Conservation (phyloP, 805 yeast species). For the Kodamaea sagamina region DNA sequence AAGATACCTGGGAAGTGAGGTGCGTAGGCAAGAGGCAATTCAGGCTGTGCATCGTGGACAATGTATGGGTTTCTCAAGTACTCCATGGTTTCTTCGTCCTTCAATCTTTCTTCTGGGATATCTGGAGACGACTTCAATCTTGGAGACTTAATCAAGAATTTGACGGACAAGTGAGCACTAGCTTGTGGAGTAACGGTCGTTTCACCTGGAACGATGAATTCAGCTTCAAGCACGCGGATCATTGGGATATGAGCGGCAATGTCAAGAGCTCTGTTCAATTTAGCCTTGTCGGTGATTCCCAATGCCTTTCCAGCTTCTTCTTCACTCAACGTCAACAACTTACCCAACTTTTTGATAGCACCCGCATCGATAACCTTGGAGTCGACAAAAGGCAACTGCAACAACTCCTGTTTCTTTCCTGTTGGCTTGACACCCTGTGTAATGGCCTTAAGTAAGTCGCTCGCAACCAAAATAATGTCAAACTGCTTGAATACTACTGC, state of each 20-base stretch:
- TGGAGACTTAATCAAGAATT: slow-evolving; percentile 75
- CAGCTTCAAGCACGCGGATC: slow-evolving; percentile 65
- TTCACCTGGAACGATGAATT: slow-evolving; percentile 89
- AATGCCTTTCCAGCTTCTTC: slow-evolving; percentile 56
- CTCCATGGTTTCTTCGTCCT: slow-evolving; percentile 65
- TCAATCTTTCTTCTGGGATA: slow-evolving; percentile 40
- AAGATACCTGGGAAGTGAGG: slow-evolving; percentile 70
- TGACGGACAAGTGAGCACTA: slow-evolving; percentile 70
- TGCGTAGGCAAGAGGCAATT: slow-evolving; percentile 62
- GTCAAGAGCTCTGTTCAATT: slow-evolving; percentile 50
- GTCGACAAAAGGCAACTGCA: slow-evolving; percentile 80
- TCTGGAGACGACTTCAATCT: slow-evolving; percentile 59
- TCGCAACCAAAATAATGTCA: slow-evolving; percentile 59
- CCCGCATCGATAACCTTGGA: slow-evolving; percentile 43
- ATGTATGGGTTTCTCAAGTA: slow-evolving; percentile 70
- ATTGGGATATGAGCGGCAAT: slow-evolving; percentile 69
- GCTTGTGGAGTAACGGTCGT: slow-evolving; percentile 61
- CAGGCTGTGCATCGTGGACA: slow-evolving; percentile 67
- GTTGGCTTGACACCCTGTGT: slow-evolving; percentile 70
- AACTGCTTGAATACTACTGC: slow-evolving; percentile 76
- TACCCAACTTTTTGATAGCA: slow-evolving; percentile 65
- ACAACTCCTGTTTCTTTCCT: slow-evolving; percentile 58
- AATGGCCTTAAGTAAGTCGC: slow-evolving; percentile 68
- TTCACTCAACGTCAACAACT: slow-evolving; percentile 60
- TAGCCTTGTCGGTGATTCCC: slow-evolving; percentile 50